Base-by-base conservation (phyloP, 2,329 filamentous ascomycete species). In the Colletotrichum coccodes region DNA sequence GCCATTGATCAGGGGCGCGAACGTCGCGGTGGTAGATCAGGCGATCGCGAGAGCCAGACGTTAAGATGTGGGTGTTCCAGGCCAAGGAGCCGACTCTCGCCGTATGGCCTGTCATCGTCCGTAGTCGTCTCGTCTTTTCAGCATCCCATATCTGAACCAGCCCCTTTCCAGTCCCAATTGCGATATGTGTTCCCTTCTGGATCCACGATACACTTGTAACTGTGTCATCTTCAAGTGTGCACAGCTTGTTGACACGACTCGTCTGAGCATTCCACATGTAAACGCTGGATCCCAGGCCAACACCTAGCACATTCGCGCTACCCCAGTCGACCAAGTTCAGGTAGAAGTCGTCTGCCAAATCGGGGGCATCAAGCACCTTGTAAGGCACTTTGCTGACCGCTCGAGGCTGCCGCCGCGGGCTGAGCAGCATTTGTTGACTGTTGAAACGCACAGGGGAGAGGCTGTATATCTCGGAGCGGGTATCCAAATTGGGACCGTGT, bases 181-280 rank as follows among this genome's bases (percentile, higher is more conserved):
- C 94, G 64, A 99, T 89, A 80, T 99, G 96, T 0, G 95, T 97
- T 42, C 96, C 96, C 82, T 96, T 91, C 81, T 99, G 96, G 74
- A 99, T 99, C 96, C 96, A 99, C 64, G 92, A 97, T 12, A 99
- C 96, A 74, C 95, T 98, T 3, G 96, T 99, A 1, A 99, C 95
- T 0, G 91, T 95, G 77, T 99, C 96, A 75, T 97, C 95, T 72
- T 93, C 91, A 14, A 98, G 84, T 52, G 97, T 95, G 80, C 96
- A 98, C 11, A 99, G 87, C 80, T 97, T 97, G 70, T 94, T 97
- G 3, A 99, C 96, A 72, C 93, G 90, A 71, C 95, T 96, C 8
- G 92, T 92, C 73, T 94, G 90, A 5, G 95, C 96, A 78, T 98
- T 97, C 96, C 96, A 99, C 90, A 98, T 96, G 77, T 98, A 99